Percentiles rank a stretch among this genome's conserved stretches.
These are phyloP conservation scores for Gracilariopsis chorda DNA, from an alignment of 23 red algal genomes.

Conservation along the genomic window DNA sequence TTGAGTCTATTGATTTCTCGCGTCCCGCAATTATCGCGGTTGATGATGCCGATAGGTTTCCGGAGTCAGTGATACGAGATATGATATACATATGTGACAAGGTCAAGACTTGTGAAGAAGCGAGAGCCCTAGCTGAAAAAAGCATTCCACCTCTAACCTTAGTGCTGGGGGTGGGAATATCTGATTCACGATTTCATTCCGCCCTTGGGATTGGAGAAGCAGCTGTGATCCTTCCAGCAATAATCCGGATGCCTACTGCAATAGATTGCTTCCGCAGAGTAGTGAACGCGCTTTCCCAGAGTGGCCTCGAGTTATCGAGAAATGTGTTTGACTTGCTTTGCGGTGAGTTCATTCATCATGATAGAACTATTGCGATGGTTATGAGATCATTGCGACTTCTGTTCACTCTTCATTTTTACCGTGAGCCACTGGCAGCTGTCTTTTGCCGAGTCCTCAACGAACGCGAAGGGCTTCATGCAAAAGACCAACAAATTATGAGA, in stretches of 20 bases:
- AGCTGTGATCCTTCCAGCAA: slow-evolving; percentile 13
- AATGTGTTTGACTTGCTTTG: slow-evolving; percentile 13
- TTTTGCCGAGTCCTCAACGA: slow-evolving; percentile 14
- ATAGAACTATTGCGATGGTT: neutral
- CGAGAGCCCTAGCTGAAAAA: neutral
- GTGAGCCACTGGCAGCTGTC: neutral
- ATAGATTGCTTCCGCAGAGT: neutral
- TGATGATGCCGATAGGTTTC: slow-evolving; percentile 28
- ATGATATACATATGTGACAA: slow-evolving; percentile 29
- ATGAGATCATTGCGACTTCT: neutral
- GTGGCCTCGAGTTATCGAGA: neutral
- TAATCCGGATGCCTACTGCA: neutral
- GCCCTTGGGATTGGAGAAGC: slow-evolving; percentile 37
- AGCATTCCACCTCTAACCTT: slow-evolving; percentile 5
- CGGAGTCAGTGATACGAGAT: slow-evolving; percentile 18
- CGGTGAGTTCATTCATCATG: slow-evolving; percentile 8
- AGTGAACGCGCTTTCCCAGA: neutral
- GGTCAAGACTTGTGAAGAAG: neutral
- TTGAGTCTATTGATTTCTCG: neutral
- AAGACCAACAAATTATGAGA: neutral
- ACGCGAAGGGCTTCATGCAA: neutral
- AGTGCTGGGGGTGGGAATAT: slow-evolving; percentile 1
- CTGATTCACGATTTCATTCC: slow-evolving; percentile 15
- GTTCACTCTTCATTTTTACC: slow-evolving; percentile 14
- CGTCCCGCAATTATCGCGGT: neutral